Evolutionary conservation across 495 filamentous ascomycete genomes (phyloP).

Genomic region (Penicillium malachiteum): DNA sequence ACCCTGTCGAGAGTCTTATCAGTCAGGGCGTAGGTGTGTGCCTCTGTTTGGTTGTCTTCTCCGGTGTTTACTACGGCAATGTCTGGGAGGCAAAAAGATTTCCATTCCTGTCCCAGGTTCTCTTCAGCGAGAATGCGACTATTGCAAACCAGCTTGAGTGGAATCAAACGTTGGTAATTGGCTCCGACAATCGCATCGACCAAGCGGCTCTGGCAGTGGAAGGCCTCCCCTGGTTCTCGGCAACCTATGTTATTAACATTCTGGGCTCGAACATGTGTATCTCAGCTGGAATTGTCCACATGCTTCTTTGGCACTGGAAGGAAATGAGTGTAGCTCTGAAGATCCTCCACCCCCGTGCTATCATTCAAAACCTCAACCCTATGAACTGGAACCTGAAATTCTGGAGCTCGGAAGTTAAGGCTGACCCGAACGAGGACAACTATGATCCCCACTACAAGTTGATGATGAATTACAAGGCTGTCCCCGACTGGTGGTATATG

Average conservation of each 20-base stretch:
- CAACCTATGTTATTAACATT: constrained; percentile 37
- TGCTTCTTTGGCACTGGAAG: background rate
- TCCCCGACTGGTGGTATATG: background rate
- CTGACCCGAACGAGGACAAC: constrained; percentile 6
- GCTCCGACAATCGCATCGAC: constrained; percentile 33
- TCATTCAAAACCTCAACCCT: constrained; percentile 9
- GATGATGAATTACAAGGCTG: background rate
- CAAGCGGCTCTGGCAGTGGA: constrained; percentile 26
- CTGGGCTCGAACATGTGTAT: constrained; percentile 25
- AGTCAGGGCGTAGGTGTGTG: constrained; percentile 1
- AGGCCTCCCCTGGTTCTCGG: constrained; percentile 44
- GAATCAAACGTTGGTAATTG: constrained; percentile 13
- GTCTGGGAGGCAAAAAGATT: background rate
- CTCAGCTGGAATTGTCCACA: constrained; percentile 24
- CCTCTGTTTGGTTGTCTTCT: background rate
- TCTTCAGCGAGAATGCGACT: constrained; percentile 1
- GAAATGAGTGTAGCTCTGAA: background rate
- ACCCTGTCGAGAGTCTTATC: background rate
- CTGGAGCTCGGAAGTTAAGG: constrained; percentile 12
- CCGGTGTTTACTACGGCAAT: background rate
- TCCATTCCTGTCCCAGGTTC: background rate
- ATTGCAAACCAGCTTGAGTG: background rate
- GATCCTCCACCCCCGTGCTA: background rate
- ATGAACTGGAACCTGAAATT: constrained; percentile 30
- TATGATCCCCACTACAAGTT: constrained; percentile 16